Conservation (phyloP, 805 yeast species). For the Wickerhamiella nectarea region DNA sequence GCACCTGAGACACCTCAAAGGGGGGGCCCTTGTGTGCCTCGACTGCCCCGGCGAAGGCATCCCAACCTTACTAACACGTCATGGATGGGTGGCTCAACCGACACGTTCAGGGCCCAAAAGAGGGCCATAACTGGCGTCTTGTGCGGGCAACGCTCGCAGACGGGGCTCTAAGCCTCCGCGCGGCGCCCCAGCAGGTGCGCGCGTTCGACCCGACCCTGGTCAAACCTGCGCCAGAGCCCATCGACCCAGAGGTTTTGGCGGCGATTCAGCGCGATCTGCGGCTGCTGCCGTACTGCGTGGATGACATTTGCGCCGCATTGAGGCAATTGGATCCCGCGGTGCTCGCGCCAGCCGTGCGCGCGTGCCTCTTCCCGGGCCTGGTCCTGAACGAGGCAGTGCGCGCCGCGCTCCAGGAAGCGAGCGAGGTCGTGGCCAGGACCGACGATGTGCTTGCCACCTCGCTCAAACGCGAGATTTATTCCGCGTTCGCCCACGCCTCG, state of each 20-base stretch:
- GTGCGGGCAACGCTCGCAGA: constrained; percentile 60
- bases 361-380: constrained; percentile 51
- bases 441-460: constrained; percentile 38
- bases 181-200: constrained; percentile 35
- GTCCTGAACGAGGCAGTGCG: constrained; percentile 49
- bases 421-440: constrained; percentile 35
- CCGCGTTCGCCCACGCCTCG: constrained; percentile 28
- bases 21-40: too few relatives aligned
- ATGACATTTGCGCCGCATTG: constrained; percentile 1
- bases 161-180: constrained; percentile 45
- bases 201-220: constrained; percentile 21
- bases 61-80: constrained; percentile 4
- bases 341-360: constrained; percentile 7
- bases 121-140: constrained; percentile 29
- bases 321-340: background rate
- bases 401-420: constrained; percentile 40
- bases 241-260: background rate
- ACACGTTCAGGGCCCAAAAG: constrained; percentile 13
- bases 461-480: constrained; percentile 40
- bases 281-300: constrained; percentile 4
- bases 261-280: background rate
- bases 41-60: too few relatives aligned
- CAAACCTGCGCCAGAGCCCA: constrained; percentile 7
- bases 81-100: constrained; percentile 52
- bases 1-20: too few relatives aligned